Evolutionary conservation across 331 rosid genomes (phyloP).

Genomic region (Arachis monticola): DNA sequence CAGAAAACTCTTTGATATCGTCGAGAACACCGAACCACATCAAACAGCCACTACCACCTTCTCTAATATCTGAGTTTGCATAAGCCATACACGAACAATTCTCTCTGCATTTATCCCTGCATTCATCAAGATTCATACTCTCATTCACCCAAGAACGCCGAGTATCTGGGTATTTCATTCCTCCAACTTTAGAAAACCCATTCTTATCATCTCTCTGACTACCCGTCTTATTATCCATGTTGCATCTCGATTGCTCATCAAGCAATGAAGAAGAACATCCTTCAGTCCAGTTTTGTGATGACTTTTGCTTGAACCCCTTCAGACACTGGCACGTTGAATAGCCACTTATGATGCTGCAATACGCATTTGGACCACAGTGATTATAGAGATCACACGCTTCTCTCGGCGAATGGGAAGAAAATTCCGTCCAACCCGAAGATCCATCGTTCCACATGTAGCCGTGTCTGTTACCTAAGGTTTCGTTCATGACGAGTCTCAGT

Average conservation of each 20-base stretch:
- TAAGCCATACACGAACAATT: slow-evolving; percentile 16
- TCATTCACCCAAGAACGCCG: background rate
- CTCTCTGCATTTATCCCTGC: background rate
- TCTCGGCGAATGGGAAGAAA: background rate
- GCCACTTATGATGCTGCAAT: background rate
- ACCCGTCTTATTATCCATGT: background rate
- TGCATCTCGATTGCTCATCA: background rate
- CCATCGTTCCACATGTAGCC: background rate
- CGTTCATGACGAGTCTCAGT: background rate
- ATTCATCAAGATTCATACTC: background rate
- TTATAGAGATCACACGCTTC: background rate
- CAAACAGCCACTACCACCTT: slow-evolving; percentile 15
- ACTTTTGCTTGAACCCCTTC: background rate
- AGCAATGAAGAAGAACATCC: background rate
- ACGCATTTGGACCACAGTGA: background rate
- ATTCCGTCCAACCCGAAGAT: background rate
- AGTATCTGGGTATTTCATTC: background rate
- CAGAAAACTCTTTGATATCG: slow-evolving; percentile 39
- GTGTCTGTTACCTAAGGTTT: background rate
- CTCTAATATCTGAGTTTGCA: background rate
- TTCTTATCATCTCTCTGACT: background rate
- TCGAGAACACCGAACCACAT: slow-evolving; percentile 46
- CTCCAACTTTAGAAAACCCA: background rate
- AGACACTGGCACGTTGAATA: background rate
- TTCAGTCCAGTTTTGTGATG: background rate